Conservation (phyloP, 1,284 basidiomycete genomes). For the Boletus hoseneyae region DNA sequence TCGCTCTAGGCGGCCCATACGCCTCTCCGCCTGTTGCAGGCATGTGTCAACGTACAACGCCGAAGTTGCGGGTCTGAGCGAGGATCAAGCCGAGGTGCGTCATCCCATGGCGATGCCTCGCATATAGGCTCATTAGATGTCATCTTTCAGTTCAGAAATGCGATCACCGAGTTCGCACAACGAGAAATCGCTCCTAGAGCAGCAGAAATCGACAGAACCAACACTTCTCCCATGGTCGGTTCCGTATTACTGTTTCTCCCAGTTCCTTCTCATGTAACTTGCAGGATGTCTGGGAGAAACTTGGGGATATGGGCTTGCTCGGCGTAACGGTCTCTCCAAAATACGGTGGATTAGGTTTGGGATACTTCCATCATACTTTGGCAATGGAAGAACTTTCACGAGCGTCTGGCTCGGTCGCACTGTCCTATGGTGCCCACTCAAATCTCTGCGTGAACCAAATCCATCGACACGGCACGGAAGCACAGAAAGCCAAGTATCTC, state of each 20-base stretch:
- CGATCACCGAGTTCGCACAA: slow-evolving; percentile 69
- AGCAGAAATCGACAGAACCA: slow-evolving; percentile 79
- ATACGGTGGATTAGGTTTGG: slow-evolving; percentile 76
- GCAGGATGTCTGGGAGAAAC: slow-evolving; percentile 85
- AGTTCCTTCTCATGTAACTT: slow-evolving; percentile 1
- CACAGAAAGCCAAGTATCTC: slow-evolving; percentile 86
- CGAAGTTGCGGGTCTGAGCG: slow-evolving; percentile 77
- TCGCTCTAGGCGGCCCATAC: slow-evolving; percentile 1
- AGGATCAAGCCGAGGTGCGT: slow-evolving; percentile 79
- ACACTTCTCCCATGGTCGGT: slow-evolving; percentile 72
- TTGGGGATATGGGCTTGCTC: slow-evolving; percentile 82
- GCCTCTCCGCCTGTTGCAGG: slow-evolving; percentile 6
- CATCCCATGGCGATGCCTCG: background rate
- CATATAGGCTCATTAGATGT: background rate
- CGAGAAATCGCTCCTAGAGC: slow-evolving; percentile 76
- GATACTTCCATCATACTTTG: slow-evolving; percentile 86
- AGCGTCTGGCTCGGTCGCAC: slow-evolving; percentile 86
- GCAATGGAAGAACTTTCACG: slow-evolving; percentile 92
- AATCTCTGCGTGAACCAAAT: slow-evolving; percentile 85
- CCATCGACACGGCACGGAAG: slow-evolving; percentile 81
- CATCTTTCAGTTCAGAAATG: slow-evolving; percentile 67
- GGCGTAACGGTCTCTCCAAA: slow-evolving; percentile 82
- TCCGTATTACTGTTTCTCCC: background rate
- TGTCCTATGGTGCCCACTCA: slow-evolving; percentile 94
- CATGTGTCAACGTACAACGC: slow-evolving; percentile 63